Base-by-base conservation (phyloP, 257 asterid genomes). In the Plantago elongata region DNA sequence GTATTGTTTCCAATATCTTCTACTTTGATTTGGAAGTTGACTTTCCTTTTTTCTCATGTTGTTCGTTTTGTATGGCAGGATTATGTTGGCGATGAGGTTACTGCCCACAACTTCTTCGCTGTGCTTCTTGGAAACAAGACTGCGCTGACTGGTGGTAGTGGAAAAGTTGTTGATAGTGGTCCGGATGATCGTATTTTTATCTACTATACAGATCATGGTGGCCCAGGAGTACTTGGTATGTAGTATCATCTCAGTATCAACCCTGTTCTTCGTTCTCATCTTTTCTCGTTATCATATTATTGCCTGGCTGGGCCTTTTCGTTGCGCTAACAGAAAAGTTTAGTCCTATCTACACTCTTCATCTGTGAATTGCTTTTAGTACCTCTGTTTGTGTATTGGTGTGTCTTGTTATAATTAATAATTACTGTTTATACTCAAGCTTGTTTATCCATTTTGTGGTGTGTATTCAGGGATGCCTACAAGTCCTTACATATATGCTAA, bases 171-270 rank as follows among this genome's bases (percentile, higher is more conserved):
- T 9, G 80, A 93, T 60, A 93, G 99, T 51, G 92, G 94, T 63
- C 96, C 96, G 16, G 75, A 89, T 61, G 99, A 93, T 77, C 95
- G 81, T 57, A 85, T 93, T 66, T 89, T 93, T 74, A 52, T 93
- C 54, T 93, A 77, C 72, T 93, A 89, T 67, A 64, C 97, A 6
- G 99, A 93, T 73, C 99, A 89, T 63, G 99, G 99, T 18, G 96
- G 96, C 57, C 92, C 97, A 69, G 99, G 97, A 43, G 84, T 89
- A 37, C 92, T 93, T 47, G 99, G 99, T 93, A 27, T 71, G 95
- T 75, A 42, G 40, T 56, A 71, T n/a, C 42, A 27, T 42, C 60
- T 8, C 22, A 1, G 9, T 44, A 30, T n/a, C 60, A 51, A 57
- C 13, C 18, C 30, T 15, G 46, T 55, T 40, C 30, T 55, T 51